phyloP scores from a whole-genome alignment of 805 yeast genomes.

The Soucietia sequanensis region DNA sequence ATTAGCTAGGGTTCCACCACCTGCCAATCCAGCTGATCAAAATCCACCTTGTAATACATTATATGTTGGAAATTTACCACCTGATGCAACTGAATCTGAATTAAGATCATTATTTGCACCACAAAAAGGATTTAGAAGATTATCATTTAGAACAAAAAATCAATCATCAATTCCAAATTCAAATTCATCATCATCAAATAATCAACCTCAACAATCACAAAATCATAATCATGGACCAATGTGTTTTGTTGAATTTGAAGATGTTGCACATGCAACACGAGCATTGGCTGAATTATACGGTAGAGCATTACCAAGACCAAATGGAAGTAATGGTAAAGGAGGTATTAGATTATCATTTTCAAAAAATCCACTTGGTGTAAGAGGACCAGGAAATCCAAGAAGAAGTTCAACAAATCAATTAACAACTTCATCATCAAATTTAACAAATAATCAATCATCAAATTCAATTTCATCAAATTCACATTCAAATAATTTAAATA shows the following conservation, averaged over 20 bases:
- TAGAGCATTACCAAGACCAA: slow-evolving; percentile 79
- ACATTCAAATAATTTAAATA: slow-evolving; percentile 12
- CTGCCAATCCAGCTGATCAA: slow-evolving; percentile 98
- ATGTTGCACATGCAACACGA: slow-evolving; percentile 87
- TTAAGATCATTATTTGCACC: slow-evolving; percentile 81
- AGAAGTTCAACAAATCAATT: slow-evolving; percentile 33
- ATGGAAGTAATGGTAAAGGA: slow-evolving; percentile 72
- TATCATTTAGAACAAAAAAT: slow-evolving; percentile 75
- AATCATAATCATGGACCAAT: slow-evolving; percentile 82
- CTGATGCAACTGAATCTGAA: slow-evolving; percentile 94
- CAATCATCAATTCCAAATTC: slow-evolving; percentile 22
- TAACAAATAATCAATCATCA: neutral
- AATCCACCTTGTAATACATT: slow-evolving; percentile 98
- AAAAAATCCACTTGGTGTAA: slow-evolving; percentile 94
- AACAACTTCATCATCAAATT: slow-evolving; percentile 15
- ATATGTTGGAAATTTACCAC: slow-evolving; percentile 96
- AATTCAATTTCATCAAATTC: too few species aligned
- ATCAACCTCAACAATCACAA: slow-evolving; percentile 27
- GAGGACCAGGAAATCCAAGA: slow-evolving; percentile 61
- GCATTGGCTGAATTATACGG: slow-evolving; percentile 95
- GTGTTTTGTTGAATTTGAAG: slow-evolving; percentile 99
- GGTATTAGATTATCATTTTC: slow-evolving; percentile 93
- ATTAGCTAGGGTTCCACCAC: slow-evolving; percentile 80
- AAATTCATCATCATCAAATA: slow-evolving; percentile 22
- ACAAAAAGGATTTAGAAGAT: slow-evolving; percentile 88